Conservation (phyloP, 225 moss, liverwort and hornwort species). For the Physcomitrellopsis africana region DNA sequence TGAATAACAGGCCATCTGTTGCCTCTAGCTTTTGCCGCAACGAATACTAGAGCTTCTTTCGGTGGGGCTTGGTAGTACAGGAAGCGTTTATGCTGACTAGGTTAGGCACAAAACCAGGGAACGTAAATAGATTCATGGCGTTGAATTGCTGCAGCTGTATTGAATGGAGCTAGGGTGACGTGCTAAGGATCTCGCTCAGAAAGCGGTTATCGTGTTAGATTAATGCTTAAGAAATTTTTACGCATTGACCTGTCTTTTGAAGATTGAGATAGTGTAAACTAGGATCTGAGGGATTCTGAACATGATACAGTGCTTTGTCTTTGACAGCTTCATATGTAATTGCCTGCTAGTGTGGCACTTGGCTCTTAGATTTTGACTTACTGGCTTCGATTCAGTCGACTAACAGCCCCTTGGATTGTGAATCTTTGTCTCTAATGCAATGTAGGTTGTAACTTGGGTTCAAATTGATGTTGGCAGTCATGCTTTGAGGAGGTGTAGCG, state of each 20-base stretch:
- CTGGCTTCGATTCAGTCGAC: too few species aligned
- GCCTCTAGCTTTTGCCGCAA: too few species aligned
- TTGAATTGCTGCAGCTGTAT: not conserved
- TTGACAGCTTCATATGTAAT: too few species aligned
- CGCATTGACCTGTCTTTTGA: not conserved
- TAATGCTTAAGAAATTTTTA: not conserved
- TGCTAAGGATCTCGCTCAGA: not conserved
- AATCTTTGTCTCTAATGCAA: not conserved
- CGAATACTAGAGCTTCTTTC: too few species aligned
- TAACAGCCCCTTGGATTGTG: not conserved
- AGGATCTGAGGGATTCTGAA: too few species aligned
- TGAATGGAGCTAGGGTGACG: not conserved
- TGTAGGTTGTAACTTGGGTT: not conserved
- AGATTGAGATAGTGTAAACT: not conserved
- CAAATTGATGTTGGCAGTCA: conserved; percentile 2
- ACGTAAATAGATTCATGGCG: not conserved
- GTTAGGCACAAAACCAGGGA: not conserved
- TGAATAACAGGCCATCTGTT: too few species aligned
- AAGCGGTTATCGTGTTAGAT: not conserved
- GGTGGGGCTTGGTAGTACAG: not conserved
- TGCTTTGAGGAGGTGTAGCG: not conserved
- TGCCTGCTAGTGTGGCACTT: too few species aligned
- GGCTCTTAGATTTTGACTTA: too few species aligned
- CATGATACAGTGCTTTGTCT: too few species aligned
- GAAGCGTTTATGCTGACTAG: not conserved